phyloP scores from a whole-genome alignment of 495 filamentous ascomycete genomes.

The Neurospora pannonica region DNA sequence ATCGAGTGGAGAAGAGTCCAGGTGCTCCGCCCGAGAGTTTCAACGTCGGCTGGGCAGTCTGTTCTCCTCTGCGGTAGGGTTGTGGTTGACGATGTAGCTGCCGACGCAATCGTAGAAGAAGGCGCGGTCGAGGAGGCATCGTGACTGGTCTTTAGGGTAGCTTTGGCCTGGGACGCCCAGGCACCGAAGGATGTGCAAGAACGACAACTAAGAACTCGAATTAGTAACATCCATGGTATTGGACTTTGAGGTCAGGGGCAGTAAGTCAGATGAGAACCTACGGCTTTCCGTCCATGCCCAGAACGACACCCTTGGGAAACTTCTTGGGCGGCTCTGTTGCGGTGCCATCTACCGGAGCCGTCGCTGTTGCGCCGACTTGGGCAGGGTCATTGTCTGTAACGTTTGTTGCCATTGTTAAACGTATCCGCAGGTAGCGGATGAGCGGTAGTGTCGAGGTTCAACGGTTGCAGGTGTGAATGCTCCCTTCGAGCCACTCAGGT shows the following conservation, averaged over 20 bases:
- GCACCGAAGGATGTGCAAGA: conserved; percentile 70
- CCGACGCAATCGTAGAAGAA: conserved; percentile 20
- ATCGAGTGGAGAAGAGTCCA: conserved; percentile 94
- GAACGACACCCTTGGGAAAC: conserved; percentile 68
- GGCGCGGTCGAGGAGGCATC: conserved; percentile 22
- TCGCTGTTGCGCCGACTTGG: neutral
- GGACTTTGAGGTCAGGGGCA: neutral
- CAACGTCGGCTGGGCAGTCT: conserved; percentile 75
- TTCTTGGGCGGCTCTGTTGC: conserved; percentile 24
- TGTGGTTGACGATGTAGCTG: conserved; percentile 11
- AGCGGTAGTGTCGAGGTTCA: neutral
- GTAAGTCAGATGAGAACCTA: conserved; percentile 36
- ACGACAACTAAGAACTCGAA: conserved; percentile 59
- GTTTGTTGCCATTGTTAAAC: neutral
- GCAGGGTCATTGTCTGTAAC: neutral
- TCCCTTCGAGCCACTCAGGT: neutral
- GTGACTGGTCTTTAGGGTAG: conserved; percentile 38
- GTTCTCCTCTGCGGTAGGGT: conserved; percentile 2
- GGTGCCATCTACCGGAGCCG: neutral
- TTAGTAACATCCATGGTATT: conserved; percentile 6
- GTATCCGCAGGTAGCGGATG: neutral
- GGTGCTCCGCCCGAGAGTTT: conserved; percentile 68
- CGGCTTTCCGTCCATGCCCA: conserved; percentile 95
- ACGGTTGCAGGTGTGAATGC: neutral
- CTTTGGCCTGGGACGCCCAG: conserved; percentile 53